Evolutionary conservation across 2,329 filamentous ascomycete species (phyloP).

Genomic region (Zymoseptoria brevis): DNA sequence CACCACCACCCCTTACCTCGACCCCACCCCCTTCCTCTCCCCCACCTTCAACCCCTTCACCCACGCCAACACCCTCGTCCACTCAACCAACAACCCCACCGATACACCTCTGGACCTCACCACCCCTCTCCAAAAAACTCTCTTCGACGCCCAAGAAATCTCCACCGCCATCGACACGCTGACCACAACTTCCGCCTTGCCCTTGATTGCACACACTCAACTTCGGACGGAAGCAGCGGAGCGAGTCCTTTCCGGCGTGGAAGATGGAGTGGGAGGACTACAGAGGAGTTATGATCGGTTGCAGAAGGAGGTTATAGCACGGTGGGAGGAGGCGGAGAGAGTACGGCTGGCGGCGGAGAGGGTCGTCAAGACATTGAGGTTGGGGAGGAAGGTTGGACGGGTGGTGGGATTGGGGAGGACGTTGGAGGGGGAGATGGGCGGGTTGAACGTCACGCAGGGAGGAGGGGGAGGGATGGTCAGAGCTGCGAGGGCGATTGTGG

Average conservation of each 20-base stretch:
- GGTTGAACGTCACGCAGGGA: constrained; percentile 43
- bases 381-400: constrained; percentile 68
- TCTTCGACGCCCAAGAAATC: constrained; percentile 95
- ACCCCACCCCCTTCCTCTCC: constrained; percentile 85
- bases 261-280: constrained; percentile 69
- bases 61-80: constrained; percentile 84
- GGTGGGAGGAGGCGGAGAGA: constrained; percentile 78
- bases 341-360: constrained; percentile 69
- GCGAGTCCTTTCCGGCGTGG: constrained; percentile 65
- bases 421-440: constrained; percentile 75
- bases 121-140: constrained; percentile 82
- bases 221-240: constrained; percentile 65
- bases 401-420: constrained; percentile 77
- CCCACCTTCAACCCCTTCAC: constrained; percentile 70
- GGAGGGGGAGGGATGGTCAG: constrained; percentile 54
- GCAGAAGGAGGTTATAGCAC: constrained; percentile 75
- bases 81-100: constrained; percentile 82
- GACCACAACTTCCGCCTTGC: constrained; percentile 74
- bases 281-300: constrained; percentile 80
- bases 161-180: constrained; percentile 90
- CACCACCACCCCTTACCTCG: constrained; percentile 57
- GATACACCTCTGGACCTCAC: constrained; percentile 88
- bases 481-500: constrained; percentile 70
- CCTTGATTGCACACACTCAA: constrained; percentile 70
- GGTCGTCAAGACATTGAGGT: constrained; percentile 68